Base-by-base conservation (phyloP, 192 early-diverging fungal genomes). In the Cetraspora pellucida region DNA sequence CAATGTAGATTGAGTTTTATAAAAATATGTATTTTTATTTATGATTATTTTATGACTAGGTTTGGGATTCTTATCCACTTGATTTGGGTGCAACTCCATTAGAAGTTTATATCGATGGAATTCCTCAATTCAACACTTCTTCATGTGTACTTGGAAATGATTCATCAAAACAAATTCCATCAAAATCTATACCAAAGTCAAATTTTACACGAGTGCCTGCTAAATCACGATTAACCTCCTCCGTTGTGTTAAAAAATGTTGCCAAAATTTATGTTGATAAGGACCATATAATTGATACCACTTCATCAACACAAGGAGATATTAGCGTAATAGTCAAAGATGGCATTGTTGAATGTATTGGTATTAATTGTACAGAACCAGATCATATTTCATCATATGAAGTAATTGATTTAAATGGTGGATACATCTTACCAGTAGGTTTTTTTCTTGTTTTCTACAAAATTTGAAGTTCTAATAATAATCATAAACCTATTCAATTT, bases 1-100 rank as follows among this genome's bases (percentile, higher is more conserved):
- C 37, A 37, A 37, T 7, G 37, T 37, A 7, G 37, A 37, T 37
- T 37, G 37, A 37, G 37, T 37, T 37, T 37, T 37, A 37, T 37
- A 37, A 1, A 37, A 6, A 37, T 37, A 37, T 37, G 1, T 37
- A 37, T 37, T 37, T 37, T 37, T 37, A 37, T 37, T 37, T 37
- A 37, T 37, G 37, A 37, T 37, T 37, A 37, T 37, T 37, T 37
- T 37, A 37, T 37, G 37, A 37, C 1, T 37, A 73, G 72, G 84
- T 95, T 61, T 95, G 93, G 93, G 86, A 91, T 77, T 86, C 87
- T 46, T 78, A 89, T 68, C 93, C 93, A 7, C 81, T 95, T 10
- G 59, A 77, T 9, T 74, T 94, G 2, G 92, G 92, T 21, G 90
- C 93, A 23, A 84, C 89, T 80, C 94, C 93, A 61, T 76, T 93